These are phyloP conservation scores for Spergularia azorica DNA, from an alignment of 179 eudicot species.

Conservation along the genomic window DNA sequence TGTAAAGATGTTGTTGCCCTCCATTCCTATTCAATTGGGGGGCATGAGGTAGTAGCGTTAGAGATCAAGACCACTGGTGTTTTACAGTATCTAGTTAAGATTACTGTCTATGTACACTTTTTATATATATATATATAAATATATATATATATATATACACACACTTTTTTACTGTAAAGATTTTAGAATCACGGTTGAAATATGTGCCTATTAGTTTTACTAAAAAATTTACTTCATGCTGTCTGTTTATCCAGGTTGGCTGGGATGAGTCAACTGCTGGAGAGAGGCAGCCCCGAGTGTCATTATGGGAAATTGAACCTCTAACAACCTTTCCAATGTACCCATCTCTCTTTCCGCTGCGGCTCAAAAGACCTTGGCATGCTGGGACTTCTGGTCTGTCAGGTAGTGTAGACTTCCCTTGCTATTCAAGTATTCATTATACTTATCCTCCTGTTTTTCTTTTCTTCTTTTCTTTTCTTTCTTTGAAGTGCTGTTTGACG, in stretches of 20 bases:
- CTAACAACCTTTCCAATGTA: slow-evolving; percentile 95
- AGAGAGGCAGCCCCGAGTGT: slow-evolving; percentile 97
- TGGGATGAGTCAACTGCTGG: slow-evolving; percentile 99
- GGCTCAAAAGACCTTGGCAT: slow-evolving; percentile 98
- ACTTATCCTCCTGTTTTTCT: not conserved
- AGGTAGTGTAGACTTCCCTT: slow-evolving; percentile 45
- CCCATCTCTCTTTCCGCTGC: slow-evolving; percentile 90
- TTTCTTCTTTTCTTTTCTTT: not conserved
- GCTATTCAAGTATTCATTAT: not conserved
- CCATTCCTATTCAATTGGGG: no score
- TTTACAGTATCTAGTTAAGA: no score
- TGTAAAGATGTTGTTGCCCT: no score
- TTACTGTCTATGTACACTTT: no score
- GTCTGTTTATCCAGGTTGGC: slow-evolving; percentile 65
- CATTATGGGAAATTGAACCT: slow-evolving; percentile 98
- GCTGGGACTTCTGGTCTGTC: slow-evolving; percentile 88
- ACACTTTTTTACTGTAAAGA: no score
- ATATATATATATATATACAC: no score
- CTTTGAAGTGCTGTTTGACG: no score
- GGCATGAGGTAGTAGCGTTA: no score
- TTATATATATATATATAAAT: no score
- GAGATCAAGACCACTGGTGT: no score
- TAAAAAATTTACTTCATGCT: no score
- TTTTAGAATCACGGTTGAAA: no score
- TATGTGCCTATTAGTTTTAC: not conserved